Conservation (phyloP, 1,139 yeast species). For the Hemisphaericaspora xylofermentans region DNA sequence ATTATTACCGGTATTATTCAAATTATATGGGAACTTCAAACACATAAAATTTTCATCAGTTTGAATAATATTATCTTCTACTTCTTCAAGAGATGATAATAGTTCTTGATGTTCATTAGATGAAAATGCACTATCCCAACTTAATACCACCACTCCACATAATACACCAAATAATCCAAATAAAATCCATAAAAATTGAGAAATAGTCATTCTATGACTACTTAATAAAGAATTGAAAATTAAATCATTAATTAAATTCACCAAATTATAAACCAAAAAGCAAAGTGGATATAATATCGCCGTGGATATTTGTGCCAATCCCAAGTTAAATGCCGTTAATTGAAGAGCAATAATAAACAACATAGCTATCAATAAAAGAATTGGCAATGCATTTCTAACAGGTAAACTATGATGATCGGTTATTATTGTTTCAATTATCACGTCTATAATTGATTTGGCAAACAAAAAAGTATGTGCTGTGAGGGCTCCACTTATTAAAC, state of each 20-base stretch:
- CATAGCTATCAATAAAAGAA: constrained; percentile 58
- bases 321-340: constrained; percentile 70
- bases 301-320: constrained; percentile 70
- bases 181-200: constrained; percentile 36
- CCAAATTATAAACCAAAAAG: constrained; percentile 77
- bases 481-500: constrained; percentile 71
- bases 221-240: constrained; percentile 43
- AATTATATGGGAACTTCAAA: constrained; percentile 11
- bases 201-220: constrained; percentile 28
- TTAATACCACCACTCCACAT: constrained; percentile 41
- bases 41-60: constrained; percentile 10
- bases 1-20: background rate
- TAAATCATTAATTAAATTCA: constrained; percentile 72
- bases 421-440: constrained; percentile 48
- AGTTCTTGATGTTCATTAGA: constrained; percentile 7
- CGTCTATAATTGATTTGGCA: constrained; percentile 82
- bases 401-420: constrained; percentile 25
- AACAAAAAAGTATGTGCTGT: constrained; percentile 84
- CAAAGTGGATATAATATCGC: constrained; percentile 81
- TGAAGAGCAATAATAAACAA: constrained; percentile 72
- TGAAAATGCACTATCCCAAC: constrained; percentile 45
- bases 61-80: background rate
- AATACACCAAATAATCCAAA: constrained; percentile 41
- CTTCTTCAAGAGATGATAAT: background rate
- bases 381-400: constrained; percentile 30